A percentile compares a stretch with the other conserved stretches of the same genome.
phyloP scores from a whole-genome alignment of 2,329 filamentous ascomycete genomes.

The Dothidotthia symphoricarpi region DNA sequence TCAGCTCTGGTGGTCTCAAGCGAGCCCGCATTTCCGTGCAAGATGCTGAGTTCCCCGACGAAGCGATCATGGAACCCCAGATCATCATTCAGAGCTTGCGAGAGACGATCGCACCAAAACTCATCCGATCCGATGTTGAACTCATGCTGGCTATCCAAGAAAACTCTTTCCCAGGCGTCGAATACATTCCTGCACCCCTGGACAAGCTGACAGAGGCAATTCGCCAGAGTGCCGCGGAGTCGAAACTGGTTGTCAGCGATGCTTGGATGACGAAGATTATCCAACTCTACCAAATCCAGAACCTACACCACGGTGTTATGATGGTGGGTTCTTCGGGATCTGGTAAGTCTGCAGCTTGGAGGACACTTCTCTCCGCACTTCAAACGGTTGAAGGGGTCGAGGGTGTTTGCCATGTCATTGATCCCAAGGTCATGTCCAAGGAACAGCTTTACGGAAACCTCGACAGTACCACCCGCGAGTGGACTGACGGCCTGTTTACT shows the following conservation, averaged over 20 bases:
- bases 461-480: slow-evolving; percentile 95
- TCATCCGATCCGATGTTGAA: slow-evolving; percentile 88
- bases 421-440: slow-evolving; percentile 99
- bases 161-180: slow-evolving; percentile 85
- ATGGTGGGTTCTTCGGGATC: slow-evolving; percentile 99
- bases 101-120: slow-evolving; percentile 96
- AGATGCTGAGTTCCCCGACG: slow-evolving; percentile 57
- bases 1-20: slow-evolving; percentile 95
- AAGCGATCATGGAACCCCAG: slow-evolving; percentile 83
- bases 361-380: slow-evolving; percentile 82
- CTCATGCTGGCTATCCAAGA: slow-evolving; percentile 81
- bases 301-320: slow-evolving; percentile 99
- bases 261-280: slow-evolving; percentile 97
- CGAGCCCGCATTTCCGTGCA: slow-evolving; percentile 68
- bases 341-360: slow-evolving; percentile 95
- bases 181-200: slow-evolving; percentile 88
- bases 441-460: slow-evolving; percentile 94
- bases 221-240: slow-evolving; percentile 75
- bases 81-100: slow-evolving; percentile 98
- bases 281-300: slow-evolving; percentile 96
- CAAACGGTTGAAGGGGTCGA: slow-evolving; percentile 89
- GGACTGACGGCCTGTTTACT: slow-evolving; percentile 98
- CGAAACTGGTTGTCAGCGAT: slow-evolving; percentile 85
- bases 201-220: slow-evolving; percentile 78
- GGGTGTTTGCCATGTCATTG: slow-evolving; percentile 94